Evolutionary conservation across 441 rosid species (phyloP), one percentile per base, ranked within the genome.

Genomic region (Gossypium aridum): DNA sequence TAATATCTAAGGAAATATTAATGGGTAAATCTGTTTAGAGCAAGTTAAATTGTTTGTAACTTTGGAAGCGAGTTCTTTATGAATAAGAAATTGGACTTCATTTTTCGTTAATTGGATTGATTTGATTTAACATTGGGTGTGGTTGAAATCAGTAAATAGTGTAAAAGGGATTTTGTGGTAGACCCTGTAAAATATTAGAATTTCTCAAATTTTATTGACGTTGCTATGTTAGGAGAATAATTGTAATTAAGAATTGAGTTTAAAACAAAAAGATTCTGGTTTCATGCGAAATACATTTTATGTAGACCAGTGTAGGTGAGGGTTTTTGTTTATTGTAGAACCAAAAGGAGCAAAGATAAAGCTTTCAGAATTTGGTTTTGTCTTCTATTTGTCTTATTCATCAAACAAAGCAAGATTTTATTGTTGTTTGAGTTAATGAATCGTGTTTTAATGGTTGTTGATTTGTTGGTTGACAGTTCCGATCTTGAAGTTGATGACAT

Each of bases 401-500:
- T 9, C n/a, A 17, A n/a, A 20, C 4, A 56, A 43, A 69, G 17
- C 10, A 23, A 45, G 55, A 55, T n/a, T 43, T 64, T 51, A 4
- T 55, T 63, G n/a, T 63, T 8, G 13, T 28, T 74, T 62, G 47
- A 31, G 37, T 56, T 7, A 70, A 77, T 77, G 80, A 79, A 55
- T 70, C 34, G 25, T n/a, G 47, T 80, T 70, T 51, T 61, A 19
- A 26, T 26, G 65, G 20, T 14, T 16, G 53, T 47, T 37, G 71
- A 74, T 49, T 72, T 60, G 49, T 78, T 86, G 34, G 77, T 69
- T 74, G 82, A 72, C 87, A 87, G 92, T 70, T 87, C 90, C 56
- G 97, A 92, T 63, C 79, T 86, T 45, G 95, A 92, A 70, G 84
- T 76, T 34, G 98, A 90, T 79, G 16, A 25, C 64, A 23, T 59